Conservation (phyloP, 805 yeast species). For the Saccharomyces paradoxus region DNA sequence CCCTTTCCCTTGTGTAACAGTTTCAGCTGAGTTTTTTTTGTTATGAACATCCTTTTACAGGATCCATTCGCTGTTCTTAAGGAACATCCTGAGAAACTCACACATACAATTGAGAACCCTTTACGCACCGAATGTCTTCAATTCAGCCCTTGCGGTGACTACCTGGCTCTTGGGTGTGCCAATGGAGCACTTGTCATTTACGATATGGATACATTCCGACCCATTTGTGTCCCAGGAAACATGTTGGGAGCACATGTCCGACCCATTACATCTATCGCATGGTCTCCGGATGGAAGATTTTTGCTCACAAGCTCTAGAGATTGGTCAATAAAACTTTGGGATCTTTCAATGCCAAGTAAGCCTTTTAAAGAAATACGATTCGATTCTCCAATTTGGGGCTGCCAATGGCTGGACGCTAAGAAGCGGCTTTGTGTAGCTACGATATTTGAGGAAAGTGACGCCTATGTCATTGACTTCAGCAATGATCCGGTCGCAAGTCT, state of each 20-base stretch:
- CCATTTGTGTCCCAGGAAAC: conserved; percentile 33
- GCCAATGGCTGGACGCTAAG: conserved; percentile 19
- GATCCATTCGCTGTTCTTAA: conserved; percentile 90
- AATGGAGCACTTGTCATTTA: conserved; percentile 69
- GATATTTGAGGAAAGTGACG: conserved; percentile 52
- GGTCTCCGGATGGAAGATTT: conserved; percentile 70
- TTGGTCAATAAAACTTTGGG: conserved; percentile 81
- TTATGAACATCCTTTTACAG: conserved; percentile 58
- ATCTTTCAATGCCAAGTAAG: conserved; percentile 38
- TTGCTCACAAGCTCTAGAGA: conserved; percentile 68
- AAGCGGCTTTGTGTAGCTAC: conserved; percentile 49
- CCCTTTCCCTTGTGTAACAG: not conserved
- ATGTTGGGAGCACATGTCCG: conserved; percentile 59
- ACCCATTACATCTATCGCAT: conserved; percentile 61
- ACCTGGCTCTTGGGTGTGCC: conserved; percentile 69
- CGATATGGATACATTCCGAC: conserved; percentile 55
- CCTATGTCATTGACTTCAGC: conserved; percentile 19
- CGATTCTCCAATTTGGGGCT: conserved; percentile 67
- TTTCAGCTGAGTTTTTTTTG: not conserved
- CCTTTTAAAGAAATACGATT: conserved; percentile 41
- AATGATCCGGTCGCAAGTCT: conserved; percentile 1
- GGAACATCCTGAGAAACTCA: conserved; percentile 82
- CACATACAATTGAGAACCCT: conserved; percentile 52
- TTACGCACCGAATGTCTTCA: conserved; percentile 61
- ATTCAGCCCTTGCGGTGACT: conserved; percentile 72